Base-by-base conservation (phyloP, 208 protist genomes). In the Wallacemonas collosoma region DNA sequence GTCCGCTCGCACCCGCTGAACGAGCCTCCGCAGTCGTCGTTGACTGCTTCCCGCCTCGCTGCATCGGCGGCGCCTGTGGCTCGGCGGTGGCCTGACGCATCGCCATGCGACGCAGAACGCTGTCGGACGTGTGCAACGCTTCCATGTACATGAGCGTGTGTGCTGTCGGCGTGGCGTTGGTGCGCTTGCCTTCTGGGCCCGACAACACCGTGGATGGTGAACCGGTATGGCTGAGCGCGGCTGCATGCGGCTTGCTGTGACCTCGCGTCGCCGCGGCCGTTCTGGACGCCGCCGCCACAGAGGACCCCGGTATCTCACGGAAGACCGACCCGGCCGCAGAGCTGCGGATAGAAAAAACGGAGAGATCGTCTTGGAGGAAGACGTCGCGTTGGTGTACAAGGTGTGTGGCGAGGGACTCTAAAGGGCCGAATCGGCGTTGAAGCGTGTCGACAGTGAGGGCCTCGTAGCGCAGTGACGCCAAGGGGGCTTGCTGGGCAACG, bases 381-480 rank as follows among this genome's bases (percentile, higher is more conserved):
- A 40, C 7, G 3, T 48, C 60, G 15, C 41, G 36, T 6, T 44
- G 15, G 7, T 35, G 60, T 38, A 17, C n/a, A 15, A 65, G 38
- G 60, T 65, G 36, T 15, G 8, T 38, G 40, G 41, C 40, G 3
- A 75, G 63, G 3, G 38, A 26, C 17, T 45, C 53, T 14, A 2
- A 51, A 39, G 41, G n/a, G 4, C 71, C 71, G 38, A 75, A 75
- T 38, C 71, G 71, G 2, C 11, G 44, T 17, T 35, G 51, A 36
- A 75, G 41, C 6, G 62, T 44, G 6, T 75, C 62, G 6, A 65
- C 63, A 9, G 71, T 75, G 2, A 75, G 53, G 2, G 51, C 65
- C 48, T 64, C 62, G 54, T 50, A 70, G 51, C 71, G 71, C 26
- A 75, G 63, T 11, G 70, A 74, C 12, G 70, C 50, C 57, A 66